Evolutionary conservation across 768 basidiomycete species (phyloP).

Genomic region (Mycena indigotica): DNA sequence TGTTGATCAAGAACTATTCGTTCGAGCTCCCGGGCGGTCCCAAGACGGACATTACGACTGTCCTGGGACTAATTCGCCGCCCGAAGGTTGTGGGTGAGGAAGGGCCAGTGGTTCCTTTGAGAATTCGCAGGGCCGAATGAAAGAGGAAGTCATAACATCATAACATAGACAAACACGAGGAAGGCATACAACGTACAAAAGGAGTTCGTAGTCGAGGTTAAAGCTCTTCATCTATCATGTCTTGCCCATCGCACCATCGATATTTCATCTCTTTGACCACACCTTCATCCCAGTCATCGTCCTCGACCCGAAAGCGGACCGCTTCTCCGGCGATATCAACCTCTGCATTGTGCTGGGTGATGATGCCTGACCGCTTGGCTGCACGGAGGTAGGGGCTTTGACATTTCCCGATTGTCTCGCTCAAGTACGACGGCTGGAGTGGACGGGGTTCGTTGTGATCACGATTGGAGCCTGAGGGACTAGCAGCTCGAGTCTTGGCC

Average conservation of each 20-base stretch:
- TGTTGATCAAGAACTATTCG: slow-evolving; percentile 32
- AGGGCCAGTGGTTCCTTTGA: slow-evolving; percentile 5
- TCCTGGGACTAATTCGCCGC: slow-evolving; percentile 17
- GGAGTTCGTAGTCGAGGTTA: too few species aligned
- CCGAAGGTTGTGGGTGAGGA: slow-evolving; percentile 21
- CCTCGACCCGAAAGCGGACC: background rate
- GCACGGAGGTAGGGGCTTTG: background rate
- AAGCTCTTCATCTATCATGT: background rate
- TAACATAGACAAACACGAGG: too few species aligned
- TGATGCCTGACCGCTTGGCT: background rate
- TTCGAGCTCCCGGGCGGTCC: slow-evolving; percentile 33
- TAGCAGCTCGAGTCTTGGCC: background rate
- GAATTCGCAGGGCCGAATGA: slow-evolving; percentile 11
- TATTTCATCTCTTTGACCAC: background rate
- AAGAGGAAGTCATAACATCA: background rate
- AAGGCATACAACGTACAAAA: too few species aligned
- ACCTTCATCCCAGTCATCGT: background rate
- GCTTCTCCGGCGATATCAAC: background rate
- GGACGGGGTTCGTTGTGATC: background rate
- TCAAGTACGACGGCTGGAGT: background rate
- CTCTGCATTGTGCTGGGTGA: background rate
- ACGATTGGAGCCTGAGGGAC: background rate
- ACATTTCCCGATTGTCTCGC: background rate
- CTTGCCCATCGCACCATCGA: background rate
- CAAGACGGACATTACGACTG: slow-evolving; percentile 25